Evolutionary conservation across 2,329 filamentous ascomycete genomes (phyloP).

Genomic region (Exophiala bonariae): DNA sequence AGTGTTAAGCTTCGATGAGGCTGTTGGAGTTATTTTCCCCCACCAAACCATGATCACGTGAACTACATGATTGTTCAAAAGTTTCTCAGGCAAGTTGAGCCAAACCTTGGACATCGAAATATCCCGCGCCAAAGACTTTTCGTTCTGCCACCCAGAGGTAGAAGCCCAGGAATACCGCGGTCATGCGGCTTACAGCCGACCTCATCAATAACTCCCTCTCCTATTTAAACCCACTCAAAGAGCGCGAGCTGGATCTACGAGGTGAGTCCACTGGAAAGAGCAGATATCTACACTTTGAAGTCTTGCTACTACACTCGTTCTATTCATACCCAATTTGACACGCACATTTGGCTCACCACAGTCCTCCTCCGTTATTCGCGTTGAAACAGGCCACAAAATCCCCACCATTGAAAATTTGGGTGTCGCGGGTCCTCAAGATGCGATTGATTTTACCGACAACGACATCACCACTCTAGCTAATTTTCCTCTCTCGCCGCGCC

Average conservation of each 20-base stretch:
- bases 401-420: conserved; percentile 96
- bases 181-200: conserved; percentile 93
- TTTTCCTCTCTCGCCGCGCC: conserved; percentile 85
- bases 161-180: conserved; percentile 1
- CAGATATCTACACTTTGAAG: conserved; percentile 59
- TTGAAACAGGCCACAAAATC: conserved; percentile 89
- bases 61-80: too few relatives aligned
- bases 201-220: conserved; percentile 92
- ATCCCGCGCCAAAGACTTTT: too few relatives aligned
- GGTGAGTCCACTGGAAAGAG: conserved; percentile 89
- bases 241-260: conserved; percentile 98
- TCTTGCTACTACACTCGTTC: conserved; percentile 65
- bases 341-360: neutral
- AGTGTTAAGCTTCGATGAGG: too few relatives aligned
- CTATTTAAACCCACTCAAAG: conserved; percentile 97
- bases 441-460: conserved; percentile 98
- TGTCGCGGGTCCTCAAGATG: conserved; percentile 86
- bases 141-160: too few relatives aligned
- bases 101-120: too few relatives aligned
- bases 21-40: too few relatives aligned
- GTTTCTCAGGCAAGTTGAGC: too few relatives aligned
- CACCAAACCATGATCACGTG: too few relatives aligned
- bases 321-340: conserved; percentile 2
- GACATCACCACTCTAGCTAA: conserved; percentile 87
- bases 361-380: conserved; percentile 27